phyloP scores from a whole-genome alignment of 2,329 filamentous ascomycete genomes.

The Emmonsiellopsis sp. region DNA sequence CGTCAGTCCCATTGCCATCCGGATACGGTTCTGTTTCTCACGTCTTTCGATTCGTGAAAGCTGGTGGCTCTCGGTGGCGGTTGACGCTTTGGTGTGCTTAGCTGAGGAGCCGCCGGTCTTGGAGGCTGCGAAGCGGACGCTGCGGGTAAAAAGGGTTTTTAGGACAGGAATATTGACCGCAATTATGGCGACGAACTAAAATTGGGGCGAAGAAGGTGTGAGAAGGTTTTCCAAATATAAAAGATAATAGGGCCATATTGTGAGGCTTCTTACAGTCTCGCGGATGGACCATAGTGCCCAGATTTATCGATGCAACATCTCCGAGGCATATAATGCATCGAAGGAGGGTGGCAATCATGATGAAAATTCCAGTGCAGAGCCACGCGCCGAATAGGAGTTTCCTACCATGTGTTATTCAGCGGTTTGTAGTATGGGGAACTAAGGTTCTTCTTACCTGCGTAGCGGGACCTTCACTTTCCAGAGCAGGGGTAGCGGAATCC shows the following conservation, averaged over 20 bases:
- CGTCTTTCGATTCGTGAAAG: slow-evolving; percentile 3
- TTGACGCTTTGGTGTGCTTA: neutral
- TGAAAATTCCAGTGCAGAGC: slow-evolving; percentile 38
- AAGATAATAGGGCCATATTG: neutral
- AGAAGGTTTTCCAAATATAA: neutral
- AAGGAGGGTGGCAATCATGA: slow-evolving; percentile 35
- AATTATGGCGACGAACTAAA: slow-evolving; percentile 36
- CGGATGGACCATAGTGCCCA: slow-evolving; percentile 36
- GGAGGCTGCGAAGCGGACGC: slow-evolving; percentile 10
- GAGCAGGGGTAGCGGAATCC: slow-evolving; percentile 34
- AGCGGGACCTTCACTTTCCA: slow-evolving; percentile 32
- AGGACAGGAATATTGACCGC: slow-evolving; percentile 36
- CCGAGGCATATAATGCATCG: slow-evolving; percentile 33
- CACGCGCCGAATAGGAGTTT: slow-evolving; percentile 33
- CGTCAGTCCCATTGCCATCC: slow-evolving; percentile 4
- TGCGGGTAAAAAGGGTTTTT: slow-evolving; percentile 31
- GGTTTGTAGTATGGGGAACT: neutral
- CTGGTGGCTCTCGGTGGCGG: neutral
- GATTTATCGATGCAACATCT: slow-evolving; percentile 29
- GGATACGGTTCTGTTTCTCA: slow-evolving; percentile 2
- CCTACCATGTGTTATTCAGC: slow-evolving; percentile 5
- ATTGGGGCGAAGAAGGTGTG: neutral
- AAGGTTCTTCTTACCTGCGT: slow-evolving; percentile 15
- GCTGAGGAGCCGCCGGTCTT: slow-evolving; percentile 1
- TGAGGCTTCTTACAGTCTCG: slow-evolving; percentile 30